A percentile compares a stretch with the other conserved stretches of the same genome.
These are phyloP conservation scores for Aureobasidium pullulans DNA, from an alignment of 2,329 filamentous ascomycete species.

Conservation along the genomic window DNA sequence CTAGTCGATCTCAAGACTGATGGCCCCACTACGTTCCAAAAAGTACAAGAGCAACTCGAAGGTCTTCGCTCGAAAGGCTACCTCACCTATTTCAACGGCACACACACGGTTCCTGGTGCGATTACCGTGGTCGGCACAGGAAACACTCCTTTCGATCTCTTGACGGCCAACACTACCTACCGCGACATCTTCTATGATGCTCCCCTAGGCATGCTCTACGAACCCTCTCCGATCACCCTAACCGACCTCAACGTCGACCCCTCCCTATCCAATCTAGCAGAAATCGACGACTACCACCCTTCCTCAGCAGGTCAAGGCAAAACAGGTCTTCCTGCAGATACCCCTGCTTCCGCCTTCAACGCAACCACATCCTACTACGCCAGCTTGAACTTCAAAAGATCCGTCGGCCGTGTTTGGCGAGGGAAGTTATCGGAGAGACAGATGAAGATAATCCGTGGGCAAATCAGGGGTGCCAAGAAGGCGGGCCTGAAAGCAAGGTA, in stretches of 20 bases:
- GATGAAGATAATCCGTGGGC: constrained; percentile 40
- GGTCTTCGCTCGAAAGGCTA: constrained; percentile 53
- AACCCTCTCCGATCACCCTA: constrained; percentile 18
- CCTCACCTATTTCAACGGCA: constrained; percentile 43
- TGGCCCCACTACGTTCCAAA: constrained; percentile 44
- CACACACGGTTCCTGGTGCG: constrained; percentile 45
- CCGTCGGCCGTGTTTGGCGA: constrained; percentile 43
- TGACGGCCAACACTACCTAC: constrained; percentile 47
- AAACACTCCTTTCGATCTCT: constrained; percentile 50
- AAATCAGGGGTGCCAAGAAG: constrained; percentile 45
- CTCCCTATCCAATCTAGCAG: not conserved
- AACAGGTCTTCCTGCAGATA: constrained; percentile 30
- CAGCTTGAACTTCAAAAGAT: constrained; percentile 48
- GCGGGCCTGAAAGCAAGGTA: constrained; percentile 50
- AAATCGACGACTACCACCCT: not conserved
- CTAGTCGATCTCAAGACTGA: constrained; percentile 64
- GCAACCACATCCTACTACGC: constrained; percentile 59
- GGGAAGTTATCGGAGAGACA: constrained; percentile 42
- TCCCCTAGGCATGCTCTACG: constrained; percentile 44
- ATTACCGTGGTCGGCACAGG: constrained; percentile 65
- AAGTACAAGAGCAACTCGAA: constrained; percentile 49
- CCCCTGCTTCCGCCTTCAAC: constrained; percentile 37
- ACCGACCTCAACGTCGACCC: not conserved
- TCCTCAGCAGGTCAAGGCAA: constrained; percentile 36
- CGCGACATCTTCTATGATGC: constrained; percentile 60